phyloP scores from a whole-genome alignment of 2,329 filamentous ascomycete species.

The Talaromyces verruculosus region DNA sequence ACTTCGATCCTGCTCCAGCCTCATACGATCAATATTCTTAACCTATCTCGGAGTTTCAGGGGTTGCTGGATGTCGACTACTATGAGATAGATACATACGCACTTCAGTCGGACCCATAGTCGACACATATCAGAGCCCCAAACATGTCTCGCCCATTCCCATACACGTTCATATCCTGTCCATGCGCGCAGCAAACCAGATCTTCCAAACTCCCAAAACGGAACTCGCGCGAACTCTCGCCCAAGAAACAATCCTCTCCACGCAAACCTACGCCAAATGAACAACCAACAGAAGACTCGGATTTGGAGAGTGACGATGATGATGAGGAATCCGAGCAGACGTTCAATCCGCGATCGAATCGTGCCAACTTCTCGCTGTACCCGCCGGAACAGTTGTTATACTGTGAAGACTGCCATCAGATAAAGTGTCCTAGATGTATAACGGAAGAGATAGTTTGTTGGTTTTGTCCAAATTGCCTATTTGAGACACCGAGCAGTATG shows the following conservation, averaged over 20 bases:
- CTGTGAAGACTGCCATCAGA: constrained; percentile 96
- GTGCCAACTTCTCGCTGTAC: constrained; percentile 88
- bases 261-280: constrained; percentile 24
- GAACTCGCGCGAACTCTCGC: constrained; percentile 38
- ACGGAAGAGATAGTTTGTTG: constrained; percentile 92
- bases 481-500: constrained; percentile 91
- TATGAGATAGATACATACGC: neutral
- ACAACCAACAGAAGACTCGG: constrained; percentile 35
- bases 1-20: neutral
- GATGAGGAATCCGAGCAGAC: constrained; percentile 61
- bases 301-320: constrained; percentile 66
- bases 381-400: constrained; percentile 92
- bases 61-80: neutral
- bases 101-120: neutral
- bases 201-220: constrained; percentile 40
- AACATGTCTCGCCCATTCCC: constrained; percentile 59
- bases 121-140: neutral
- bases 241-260: constrained; percentile 31
- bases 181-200: constrained; percentile 55
- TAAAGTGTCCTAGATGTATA: constrained; percentile 88
- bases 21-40: neutral
- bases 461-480: constrained; percentile 92
- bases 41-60: neutral
- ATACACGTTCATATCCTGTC: constrained; percentile 65
- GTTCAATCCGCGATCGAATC: constrained; percentile 80